These are phyloP conservation scores for Pleurotus citrinopileatus DNA, from an alignment of 768 basidiomycete genomes.

Conservation along the genomic window DNA sequence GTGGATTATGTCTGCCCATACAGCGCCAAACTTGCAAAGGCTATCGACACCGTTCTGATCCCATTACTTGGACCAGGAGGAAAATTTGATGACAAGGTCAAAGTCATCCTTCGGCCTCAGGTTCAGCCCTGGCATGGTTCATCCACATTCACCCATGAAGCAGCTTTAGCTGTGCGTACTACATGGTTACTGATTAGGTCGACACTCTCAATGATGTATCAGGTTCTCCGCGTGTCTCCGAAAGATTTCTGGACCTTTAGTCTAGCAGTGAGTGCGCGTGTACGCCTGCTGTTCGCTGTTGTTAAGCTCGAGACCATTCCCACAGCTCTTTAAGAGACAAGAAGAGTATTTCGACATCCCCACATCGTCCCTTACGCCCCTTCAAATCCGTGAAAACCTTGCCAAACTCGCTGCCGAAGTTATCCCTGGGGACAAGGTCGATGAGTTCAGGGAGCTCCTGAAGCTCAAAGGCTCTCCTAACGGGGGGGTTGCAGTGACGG, in stretches of 20 bases:
- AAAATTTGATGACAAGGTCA: conserved; percentile 70
- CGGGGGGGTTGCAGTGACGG: conserved; percentile 78
- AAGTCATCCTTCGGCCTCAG: conserved; percentile 64
- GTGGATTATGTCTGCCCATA: conserved; percentile 89
- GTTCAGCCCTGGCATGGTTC: conserved; percentile 79
- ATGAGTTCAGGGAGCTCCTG: conserved; percentile 59
- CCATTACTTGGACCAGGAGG: conserved; percentile 59
- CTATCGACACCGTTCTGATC: conserved; percentile 57
- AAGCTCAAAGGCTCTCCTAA: conserved; percentile 64
- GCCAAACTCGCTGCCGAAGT: conserved; percentile 54
- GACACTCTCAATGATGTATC: neutral
- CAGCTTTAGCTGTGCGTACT: conserved; percentile 66
- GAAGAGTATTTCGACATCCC: conserved; percentile 81
- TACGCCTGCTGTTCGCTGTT: neutral
- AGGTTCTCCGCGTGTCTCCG: conserved; percentile 72
- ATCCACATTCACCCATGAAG: conserved; percentile 80
- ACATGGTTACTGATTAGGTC: neutral
- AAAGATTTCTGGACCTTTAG: conserved; percentile 81
- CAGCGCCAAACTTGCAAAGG: conserved; percentile 60
- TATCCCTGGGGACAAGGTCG: conserved; percentile 46
- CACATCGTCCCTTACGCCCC: conserved; percentile 58
- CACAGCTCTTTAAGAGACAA: conserved; percentile 76
- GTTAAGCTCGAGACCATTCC: neutral
- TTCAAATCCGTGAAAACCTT: conserved; percentile 75
- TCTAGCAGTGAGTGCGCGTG: conserved; percentile 43